Evolutionary conservation across 805 yeast genomes (phyloP), one percentile per base, ranked within the genome.

Genomic region (Saturnispora hagleri): DNA sequence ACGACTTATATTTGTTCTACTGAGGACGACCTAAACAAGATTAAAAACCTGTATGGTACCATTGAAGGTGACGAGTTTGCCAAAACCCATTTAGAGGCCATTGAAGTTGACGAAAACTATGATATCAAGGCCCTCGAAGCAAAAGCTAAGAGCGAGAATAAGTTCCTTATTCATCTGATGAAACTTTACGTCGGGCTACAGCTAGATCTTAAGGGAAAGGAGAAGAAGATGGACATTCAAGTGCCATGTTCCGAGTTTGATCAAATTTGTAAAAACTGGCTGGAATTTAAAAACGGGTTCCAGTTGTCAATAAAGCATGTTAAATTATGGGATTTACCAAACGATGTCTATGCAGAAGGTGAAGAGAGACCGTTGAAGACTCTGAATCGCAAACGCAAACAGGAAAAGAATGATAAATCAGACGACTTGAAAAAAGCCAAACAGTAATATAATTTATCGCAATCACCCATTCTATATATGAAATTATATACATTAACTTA

Each of bases 211-310:
- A 73, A 76, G 48, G 80, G 77, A 24, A 76, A 76, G 35, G 78
- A 73, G 47, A 77, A 80, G 70, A 79, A 82, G 59, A 75, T 90
- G 58, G 96, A 89, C 65, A 84, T 91, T 52, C 95, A 86, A 60
- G 78, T 82, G 56, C 96, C 96, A 18, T 90, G 98, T 64, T 77
- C 87, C 20, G 98, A 93, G 55, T 93, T 91, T 65, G 89, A 79
- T 69, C 82, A 77, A 43, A 69, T 88, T 7, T 88, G 97, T 67
- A 82, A 87, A 57, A 75, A 80, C 34, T 87, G 91, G 81, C 73
- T 74, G 20, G 73, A 74, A 38, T 93, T 79, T 60, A 84, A 80
- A 50, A 77, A 80, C 43, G 67, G 74, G 9, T 74, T 81, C 60
- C 72, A 81, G 24, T 72, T 91, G 55, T 73, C 78, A 51, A 81